phyloP scores from a whole-genome alignment of 2,329 filamentous ascomycete species.

The Claviceps monticola region DNA sequence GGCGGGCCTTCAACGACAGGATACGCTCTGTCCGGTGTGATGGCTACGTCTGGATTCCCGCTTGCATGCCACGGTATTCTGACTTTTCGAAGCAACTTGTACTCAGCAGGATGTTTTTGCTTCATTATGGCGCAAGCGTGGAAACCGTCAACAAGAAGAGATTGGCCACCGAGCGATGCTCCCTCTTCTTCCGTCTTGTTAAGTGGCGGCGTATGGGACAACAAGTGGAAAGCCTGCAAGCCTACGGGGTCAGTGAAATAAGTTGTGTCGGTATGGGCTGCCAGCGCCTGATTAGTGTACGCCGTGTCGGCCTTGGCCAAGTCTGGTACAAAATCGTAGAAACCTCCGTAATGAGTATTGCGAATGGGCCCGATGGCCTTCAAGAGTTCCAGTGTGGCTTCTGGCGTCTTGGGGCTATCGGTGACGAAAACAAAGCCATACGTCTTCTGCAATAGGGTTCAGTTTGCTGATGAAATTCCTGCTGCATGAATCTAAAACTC shows the following conservation, averaged over 20 bases:
- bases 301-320: slow-evolving; percentile 79
- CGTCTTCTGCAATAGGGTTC: slow-evolving; percentile 32
- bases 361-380: slow-evolving; percentile 77
- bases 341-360: slow-evolving; percentile 75
- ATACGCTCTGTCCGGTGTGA: slow-evolving; percentile 55
- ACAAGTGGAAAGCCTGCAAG: slow-evolving; percentile 82
- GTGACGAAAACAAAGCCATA: slow-evolving; percentile 70
- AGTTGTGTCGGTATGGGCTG: slow-evolving; percentile 84
- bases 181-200: slow-evolving; percentile 18
- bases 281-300: slow-evolving; percentile 74
- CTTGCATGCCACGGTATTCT: slow-evolving; percentile 71
- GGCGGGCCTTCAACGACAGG: slow-evolving; percentile 56
- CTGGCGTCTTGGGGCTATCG: slow-evolving; percentile 49
- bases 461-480: background rate
- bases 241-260: slow-evolving; percentile 91
- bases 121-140: slow-evolving; percentile 49
- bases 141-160: slow-evolving; percentile 79
- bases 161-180: slow-evolving; percentile 49
- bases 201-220: slow-evolving; percentile 48
- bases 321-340: slow-evolving; percentile 76
- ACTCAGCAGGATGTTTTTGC: slow-evolving; percentile 39
- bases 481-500: slow-evolving; percentile 11
- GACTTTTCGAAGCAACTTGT: slow-evolving; percentile 39
- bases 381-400: slow-evolving; percentile 61
- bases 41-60: slow-evolving; percentile 72